These are phyloP conservation scores for Neostapfia colusana DNA, from an alignment of 176 grass and related monocot genomes.

Conservation along the genomic window DNA sequence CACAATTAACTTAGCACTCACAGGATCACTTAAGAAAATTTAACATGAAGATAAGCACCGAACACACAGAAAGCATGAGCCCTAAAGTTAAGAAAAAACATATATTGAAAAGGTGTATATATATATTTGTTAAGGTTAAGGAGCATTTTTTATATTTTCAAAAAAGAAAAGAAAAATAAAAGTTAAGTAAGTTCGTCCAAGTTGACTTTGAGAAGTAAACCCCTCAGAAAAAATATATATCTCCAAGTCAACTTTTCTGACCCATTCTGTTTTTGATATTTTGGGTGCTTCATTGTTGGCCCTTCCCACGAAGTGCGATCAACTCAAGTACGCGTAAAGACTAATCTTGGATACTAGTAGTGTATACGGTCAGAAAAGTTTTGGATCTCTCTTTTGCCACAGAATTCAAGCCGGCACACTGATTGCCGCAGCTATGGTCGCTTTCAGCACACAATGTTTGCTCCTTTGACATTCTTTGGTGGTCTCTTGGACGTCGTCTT, in stretches of 20 bases:
- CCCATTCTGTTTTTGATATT: neutral
- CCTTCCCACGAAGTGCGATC: neutral
- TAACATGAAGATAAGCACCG: too few relatives aligned
- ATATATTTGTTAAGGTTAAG: too few relatives aligned
- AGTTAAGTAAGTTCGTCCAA: neutral
- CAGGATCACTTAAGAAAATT: too few relatives aligned
- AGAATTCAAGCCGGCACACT: constrained; percentile 36
- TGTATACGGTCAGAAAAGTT: constrained; percentile 31
- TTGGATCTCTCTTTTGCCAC: constrained; percentile 14
- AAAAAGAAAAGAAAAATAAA: neutral
- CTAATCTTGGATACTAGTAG: constrained; percentile 51
- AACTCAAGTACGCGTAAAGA: constrained; percentile 43
- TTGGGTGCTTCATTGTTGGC: neutral
- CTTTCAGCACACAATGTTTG: constrained; percentile 32
- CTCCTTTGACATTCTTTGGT: constrained; percentile 50
- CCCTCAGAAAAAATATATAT: neutral
- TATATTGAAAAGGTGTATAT: too few relatives aligned
- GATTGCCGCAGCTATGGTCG: constrained; percentile 16
- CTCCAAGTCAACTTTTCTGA: neutral
- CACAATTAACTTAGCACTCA: too few relatives aligned
- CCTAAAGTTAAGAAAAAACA: too few relatives aligned
- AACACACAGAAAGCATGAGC: too few relatives aligned
- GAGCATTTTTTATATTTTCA: neutral
- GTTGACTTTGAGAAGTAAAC: neutral
- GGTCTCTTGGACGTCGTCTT: constrained; percentile 35